A percentile compares a stretch with the other conserved stretches of the same genome.
These are phyloP conservation scores for Closterium sp. DNA, from an alignment of 139 green algal genomes.

Conservation along the genomic window DNA sequence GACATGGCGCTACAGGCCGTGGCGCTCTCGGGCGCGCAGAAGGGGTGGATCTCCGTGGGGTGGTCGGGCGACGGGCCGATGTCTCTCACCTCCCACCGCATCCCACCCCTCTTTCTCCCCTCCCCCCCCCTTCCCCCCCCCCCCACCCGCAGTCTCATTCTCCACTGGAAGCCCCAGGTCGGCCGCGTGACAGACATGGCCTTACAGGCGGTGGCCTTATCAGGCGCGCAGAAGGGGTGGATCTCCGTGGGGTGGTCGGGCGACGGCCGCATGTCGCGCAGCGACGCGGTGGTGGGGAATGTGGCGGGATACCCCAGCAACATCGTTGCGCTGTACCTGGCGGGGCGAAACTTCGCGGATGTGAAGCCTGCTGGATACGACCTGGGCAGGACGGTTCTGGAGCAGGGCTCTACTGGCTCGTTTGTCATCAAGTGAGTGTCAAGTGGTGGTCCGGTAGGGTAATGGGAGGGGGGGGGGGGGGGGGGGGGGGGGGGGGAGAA, in stretches of 20 bases:
- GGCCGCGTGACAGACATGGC: too few relatives aligned
- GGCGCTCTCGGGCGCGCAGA: not conserved
- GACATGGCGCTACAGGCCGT: not conserved
- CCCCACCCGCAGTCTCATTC: too few relatives aligned
- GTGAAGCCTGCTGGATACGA: not conserved
- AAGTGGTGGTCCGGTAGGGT: too few relatives aligned
- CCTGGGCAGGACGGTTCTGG: not conserved
- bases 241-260: too few relatives aligned
- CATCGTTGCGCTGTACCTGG: not conserved
- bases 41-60: not conserved
- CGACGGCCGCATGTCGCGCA: not conserved
- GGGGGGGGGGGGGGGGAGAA: too few relatives aligned
- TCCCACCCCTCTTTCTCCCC: too few relatives aligned
- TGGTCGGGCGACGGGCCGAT: not conserved
- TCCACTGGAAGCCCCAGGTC: too few relatives aligned
- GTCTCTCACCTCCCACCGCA: too few relatives aligned
- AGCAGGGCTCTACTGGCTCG: not conserved
- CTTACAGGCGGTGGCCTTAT: too few relatives aligned
- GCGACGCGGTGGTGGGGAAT: not conserved
- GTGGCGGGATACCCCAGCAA: not conserved
- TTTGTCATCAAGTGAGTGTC: not conserved
- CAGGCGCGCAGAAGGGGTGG: too few relatives aligned
- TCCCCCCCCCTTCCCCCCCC: too few relatives aligned
- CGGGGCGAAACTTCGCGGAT: not conserved
- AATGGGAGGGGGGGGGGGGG: too few relatives aligned